These are phyloP conservation scores for Alnus rubra DNA, from an alignment of 306 rosid genomes.

Conservation along the genomic window DNA sequence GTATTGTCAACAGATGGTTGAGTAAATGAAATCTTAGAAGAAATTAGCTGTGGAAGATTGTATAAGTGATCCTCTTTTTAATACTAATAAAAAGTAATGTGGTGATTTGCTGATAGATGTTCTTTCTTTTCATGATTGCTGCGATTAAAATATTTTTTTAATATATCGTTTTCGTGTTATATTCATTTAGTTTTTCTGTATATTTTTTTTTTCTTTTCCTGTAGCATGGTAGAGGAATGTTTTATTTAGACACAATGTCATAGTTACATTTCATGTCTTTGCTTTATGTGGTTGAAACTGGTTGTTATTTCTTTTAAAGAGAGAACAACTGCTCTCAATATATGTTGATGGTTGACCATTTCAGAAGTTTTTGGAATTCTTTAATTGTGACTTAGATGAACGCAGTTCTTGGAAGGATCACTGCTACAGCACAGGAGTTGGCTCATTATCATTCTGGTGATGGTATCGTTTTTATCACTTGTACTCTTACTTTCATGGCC, in stretches of 20 bases:
- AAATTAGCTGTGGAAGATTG: not conserved
- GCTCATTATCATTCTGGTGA: conserved; percentile 97
- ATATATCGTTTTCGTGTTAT: not conserved
- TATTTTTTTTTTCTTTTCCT: not conserved
- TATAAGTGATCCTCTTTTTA: not conserved
- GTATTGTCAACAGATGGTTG: not conserved
- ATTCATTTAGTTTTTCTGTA: not conserved
- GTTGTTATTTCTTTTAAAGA: too few relatives aligned
- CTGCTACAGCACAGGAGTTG: conserved; percentile 85
- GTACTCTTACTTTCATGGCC: not conserved
- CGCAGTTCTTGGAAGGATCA: conserved; percentile 87
- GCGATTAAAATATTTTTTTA: not conserved
- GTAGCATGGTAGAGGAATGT: not conserved
- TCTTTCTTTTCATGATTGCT: not conserved
- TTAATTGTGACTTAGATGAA: conserved; percentile 68
- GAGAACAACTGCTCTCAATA: too few relatives aligned
- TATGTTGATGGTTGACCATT: conserved; percentile 10
- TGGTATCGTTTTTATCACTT: conserved; percentile 46
- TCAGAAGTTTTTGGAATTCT: not conserved
- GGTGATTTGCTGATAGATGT: not conserved
- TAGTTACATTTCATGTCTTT: not conserved
- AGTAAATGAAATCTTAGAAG: not conserved
- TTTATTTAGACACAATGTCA: not conserved
- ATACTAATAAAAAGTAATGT: not conserved
- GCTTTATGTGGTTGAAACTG: not conserved